These are phyloP conservation scores for Phytophthora quininea DNA, from an alignment of 352 stramenopile genomes.

Conservation along the genomic window DNA sequence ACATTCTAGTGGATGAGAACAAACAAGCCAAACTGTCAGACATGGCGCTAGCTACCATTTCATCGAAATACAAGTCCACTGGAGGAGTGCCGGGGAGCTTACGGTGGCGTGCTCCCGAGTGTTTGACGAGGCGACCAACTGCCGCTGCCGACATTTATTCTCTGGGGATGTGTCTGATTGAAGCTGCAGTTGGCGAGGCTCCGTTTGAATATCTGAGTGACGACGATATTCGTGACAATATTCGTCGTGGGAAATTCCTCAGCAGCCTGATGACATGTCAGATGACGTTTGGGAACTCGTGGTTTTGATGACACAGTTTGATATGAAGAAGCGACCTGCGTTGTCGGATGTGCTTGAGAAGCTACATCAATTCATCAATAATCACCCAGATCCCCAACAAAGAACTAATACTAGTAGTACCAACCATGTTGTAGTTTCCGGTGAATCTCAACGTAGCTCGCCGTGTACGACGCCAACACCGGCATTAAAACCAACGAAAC, in stretches of 20 bases:
- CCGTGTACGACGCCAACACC: not conserved
- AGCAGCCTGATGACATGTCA: constrained; percentile 15
- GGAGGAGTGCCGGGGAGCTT: not conserved
- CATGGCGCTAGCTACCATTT: not conserved
- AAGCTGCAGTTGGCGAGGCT: constrained; percentile 24
- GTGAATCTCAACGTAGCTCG: no score
- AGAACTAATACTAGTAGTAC: no score
- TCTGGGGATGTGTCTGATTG: constrained; percentile 39
- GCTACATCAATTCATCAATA: constrained; percentile 6
- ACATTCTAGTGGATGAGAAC: constrained; percentile 24
- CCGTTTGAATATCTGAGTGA: constrained; percentile 25
- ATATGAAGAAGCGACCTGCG: not conserved
- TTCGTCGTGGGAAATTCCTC: constrained; percentile 16
- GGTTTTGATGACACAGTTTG: constrained; percentile 9
- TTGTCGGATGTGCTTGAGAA: not conserved
- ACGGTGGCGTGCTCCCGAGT: constrained; percentile 38
- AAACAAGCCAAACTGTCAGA: constrained; percentile 28
- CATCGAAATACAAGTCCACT: not conserved
- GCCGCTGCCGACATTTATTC: constrained; percentile 41
- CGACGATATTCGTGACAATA: constrained; percentile 10
- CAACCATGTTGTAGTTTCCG: no score
- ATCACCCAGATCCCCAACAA: not conserved
- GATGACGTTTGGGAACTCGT: constrained; percentile 29
- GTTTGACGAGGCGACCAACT: constrained; percentile 22
- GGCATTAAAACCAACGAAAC: not conserved